Conservation (phyloP, 2,329 filamentous ascomycete genomes). For the Leptodontidium sp. region DNA sequence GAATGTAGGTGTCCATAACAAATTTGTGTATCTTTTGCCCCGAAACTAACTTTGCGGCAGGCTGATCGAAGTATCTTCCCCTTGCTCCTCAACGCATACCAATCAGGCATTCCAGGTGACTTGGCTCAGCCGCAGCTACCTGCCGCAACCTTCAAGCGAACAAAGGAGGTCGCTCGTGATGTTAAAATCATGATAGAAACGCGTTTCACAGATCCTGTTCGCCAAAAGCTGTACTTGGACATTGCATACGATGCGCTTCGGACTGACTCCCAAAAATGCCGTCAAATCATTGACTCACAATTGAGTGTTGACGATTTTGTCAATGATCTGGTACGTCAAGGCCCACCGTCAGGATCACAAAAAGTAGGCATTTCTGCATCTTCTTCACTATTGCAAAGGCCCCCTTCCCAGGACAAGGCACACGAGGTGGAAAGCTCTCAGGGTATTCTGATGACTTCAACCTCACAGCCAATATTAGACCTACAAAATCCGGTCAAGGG, state of each 20-base stretch:
- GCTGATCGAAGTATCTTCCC: background rate
- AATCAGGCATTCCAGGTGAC: background rate
- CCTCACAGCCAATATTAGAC: constrained; percentile 1
- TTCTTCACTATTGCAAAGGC: background rate
- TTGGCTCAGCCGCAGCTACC: background rate
- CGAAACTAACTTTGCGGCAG: background rate
- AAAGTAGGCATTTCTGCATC: constrained; percentile 4
- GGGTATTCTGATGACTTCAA: constrained; percentile 13
- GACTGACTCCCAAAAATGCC: background rate
- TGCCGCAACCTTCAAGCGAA: background rate
- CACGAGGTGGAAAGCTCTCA: background rate
- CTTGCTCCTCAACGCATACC: background rate
- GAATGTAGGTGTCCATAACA: background rate
- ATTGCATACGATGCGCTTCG: background rate
- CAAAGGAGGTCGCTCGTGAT: background rate
- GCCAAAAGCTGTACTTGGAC: background rate
- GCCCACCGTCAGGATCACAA: background rate
- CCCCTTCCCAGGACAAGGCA: background rate
- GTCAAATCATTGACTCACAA: background rate
- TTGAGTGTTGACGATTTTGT: constrained; percentile 21
- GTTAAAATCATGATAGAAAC: background rate
- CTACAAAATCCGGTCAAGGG: background rate
- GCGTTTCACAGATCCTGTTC: background rate
- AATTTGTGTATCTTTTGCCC: background rate
- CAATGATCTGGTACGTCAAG: background rate